These are phyloP conservation scores for Colletotrichum neosansevieriae DNA, from an alignment of 2,329 filamentous ascomycete genomes.

Conservation along the genomic window DNA sequence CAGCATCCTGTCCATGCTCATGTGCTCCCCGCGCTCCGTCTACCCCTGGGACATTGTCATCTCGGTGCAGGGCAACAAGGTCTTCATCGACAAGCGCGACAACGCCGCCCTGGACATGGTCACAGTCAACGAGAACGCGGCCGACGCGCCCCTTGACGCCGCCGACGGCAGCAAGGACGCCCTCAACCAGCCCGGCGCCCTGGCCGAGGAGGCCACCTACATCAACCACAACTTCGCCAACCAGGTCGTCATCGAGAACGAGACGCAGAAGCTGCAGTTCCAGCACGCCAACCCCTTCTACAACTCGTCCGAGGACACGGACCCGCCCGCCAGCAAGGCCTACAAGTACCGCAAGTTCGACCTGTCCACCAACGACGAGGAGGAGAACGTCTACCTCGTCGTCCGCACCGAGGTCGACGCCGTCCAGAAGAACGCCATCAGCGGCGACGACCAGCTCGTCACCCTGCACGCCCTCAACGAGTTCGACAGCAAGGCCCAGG, in stretches of 20 bases:
- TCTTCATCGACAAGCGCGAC: conserved; percentile 99
- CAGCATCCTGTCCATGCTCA: conserved; percentile 98
- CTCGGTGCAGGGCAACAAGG: conserved; percentile 91
- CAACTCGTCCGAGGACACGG: conserved; percentile 91
- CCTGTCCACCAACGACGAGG: conserved; percentile 92
- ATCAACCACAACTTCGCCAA: conserved; percentile 99
- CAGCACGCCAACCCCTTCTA: conserved; percentile 96
- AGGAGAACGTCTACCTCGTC: conserved; percentile 85
- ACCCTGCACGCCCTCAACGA: conserved; percentile 98
- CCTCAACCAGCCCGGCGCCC: conserved; percentile 92
- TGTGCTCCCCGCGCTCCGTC: conserved; percentile 96
- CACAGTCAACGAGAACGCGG: conserved; percentile 98
- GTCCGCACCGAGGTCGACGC: conserved; percentile 97
- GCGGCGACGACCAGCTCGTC: conserved; percentile 90
- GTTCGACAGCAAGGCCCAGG: conserved; percentile 98
- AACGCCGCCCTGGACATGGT: conserved; percentile 96
- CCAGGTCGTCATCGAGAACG: conserved; percentile 90
- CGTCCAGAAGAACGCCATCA: conserved; percentile 93
- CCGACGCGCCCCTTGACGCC: conserved; percentile 91
- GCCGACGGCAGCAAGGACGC: conserved; percentile 93
- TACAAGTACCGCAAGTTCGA: conserved; percentile 99
- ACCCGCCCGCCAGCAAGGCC: conserved; percentile 93
- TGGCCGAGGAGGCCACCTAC: conserved; percentile 97
- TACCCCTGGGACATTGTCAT: conserved; percentile 99
- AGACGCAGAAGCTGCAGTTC: conserved; percentile 84